Evolutionary conservation across 805 yeast genomes (phyloP), one percentile per base, ranked within the genome.

Genomic region (Cyberlindnera japonica): DNA sequence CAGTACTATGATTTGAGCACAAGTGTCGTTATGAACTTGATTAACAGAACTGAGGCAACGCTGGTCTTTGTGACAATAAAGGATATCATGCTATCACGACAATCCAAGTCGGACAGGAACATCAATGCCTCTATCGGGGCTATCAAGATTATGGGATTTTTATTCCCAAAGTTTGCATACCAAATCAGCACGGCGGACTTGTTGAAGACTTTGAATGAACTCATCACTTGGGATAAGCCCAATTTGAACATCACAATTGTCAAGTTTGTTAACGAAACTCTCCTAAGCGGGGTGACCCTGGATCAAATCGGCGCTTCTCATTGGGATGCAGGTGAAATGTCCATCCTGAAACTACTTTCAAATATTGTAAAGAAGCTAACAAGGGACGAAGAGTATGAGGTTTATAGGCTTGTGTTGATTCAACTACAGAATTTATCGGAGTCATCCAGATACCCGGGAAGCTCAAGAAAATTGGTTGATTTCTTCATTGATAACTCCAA

Each of bases 191-290:
- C 65, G 26, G 44, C 54, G 1, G 43, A 54, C 3, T 51, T 74
- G 6, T 53, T 75, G 16, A 46, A 51, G 7, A 59, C 73, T 0
- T 55, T 65, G 17, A 48, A 52, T n/a, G 45, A 44, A 9, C 57
- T 69, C 9, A 38, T 67, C 10, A 42, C 52, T 1, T 64, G 64
- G 47, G 66, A 68, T 24, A 63, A 67, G 23, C 62, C 68, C 1
- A 47, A 62, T 5, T 43, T 75, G 22, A 68, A 67, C 38, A 55
- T 71, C 1, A 68, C 74, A 2, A 57, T 71, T 6, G 59, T 72
- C 27, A 47, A 63, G 13, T 62, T 67, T 20, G 54, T 74, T 7
- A 68, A 67, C 37, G 66, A 64, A 17, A 41, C 73, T 4, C 58
- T 77, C 18, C 50, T 65, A 10, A 60, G 59, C 27, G 57, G 60